Base-by-base conservation (phyloP, 352 stramenopile genomes). In the Globisporangium orthogonon region DNA sequence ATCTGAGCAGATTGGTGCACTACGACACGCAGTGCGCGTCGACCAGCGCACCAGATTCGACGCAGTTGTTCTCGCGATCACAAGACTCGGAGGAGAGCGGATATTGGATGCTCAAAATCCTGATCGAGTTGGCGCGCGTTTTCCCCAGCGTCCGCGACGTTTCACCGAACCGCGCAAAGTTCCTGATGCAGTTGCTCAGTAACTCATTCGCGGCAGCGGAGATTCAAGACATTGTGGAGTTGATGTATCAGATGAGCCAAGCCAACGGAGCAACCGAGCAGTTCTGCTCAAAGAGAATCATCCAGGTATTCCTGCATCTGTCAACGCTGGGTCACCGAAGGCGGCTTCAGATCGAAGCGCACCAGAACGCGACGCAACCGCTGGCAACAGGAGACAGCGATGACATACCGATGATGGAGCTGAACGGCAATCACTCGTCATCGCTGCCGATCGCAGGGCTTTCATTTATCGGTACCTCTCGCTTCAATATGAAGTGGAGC, bases 351-450 rank as follows among this genome's bases (percentile, higher is more conserved):
- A n/a, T 47, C 9, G 35, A 35, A 4, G 15, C 23, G 18, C 39
- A 54, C 28, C 40, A 44, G 48, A 52, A n/a, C 7, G 30, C 14
- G 0, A 35, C 39, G 41, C 45, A 51, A 29, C 17, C 33, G 41
- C 54, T 15, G 17, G 45, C 18, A 47, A 30, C 17, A 5, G 50
- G 33, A 14, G 61, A 76, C 17, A 69, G 75, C 30, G 79, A 86
- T 18, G 69, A 75, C 29, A 85, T 90, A 49, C 83, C 83, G 5
- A 69, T 92, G 6, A 88, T 92, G 63, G 79, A 83, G 28, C 70
- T 85, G n/a, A 61, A 82, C 7, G 56, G 53, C 0, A 76, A 83
- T n/a, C 47, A 43, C 17, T 69, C 61, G 2, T 88, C 76, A 1
- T 87, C 71, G 2, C 63, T 88, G 17, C 77, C 77, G 10, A 86